Percentiles rank a stretch among this genome's conserved stretches.
Conservation (phyloP, 2,329 filamentous ascomycete species). For the Orbilia oligospora region DNA sequence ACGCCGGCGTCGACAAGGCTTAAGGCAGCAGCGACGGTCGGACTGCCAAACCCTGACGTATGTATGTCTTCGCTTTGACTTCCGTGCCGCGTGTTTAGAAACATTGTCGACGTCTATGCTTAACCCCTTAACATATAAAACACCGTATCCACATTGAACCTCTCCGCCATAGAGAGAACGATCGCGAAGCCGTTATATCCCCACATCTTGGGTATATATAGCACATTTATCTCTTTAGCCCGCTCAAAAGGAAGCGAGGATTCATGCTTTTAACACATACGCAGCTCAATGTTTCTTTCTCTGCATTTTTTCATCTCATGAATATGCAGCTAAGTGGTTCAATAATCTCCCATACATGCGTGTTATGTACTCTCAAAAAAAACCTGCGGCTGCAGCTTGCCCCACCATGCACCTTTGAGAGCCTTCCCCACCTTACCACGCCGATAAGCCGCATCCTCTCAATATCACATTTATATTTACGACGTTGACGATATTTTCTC, state of each 20-base stretch:
- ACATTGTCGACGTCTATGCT: conserved; percentile 29
- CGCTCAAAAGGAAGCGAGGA: conserved; percentile 4
- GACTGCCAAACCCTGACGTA: conserved; percentile 33
- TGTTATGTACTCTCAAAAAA: not conserved
- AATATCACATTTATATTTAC: conserved; percentile 54
- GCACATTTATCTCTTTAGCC: not conserved
- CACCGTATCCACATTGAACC: conserved; percentile 21
- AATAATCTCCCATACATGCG: conserved; percentile 30
- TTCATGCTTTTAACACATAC: not conserved
- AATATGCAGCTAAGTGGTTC: conserved; percentile 34
- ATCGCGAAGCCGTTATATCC: not conserved
- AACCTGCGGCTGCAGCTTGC: conserved; percentile 12
- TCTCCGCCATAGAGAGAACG: conserved; percentile 5
- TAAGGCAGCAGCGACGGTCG: conserved; percentile 48
- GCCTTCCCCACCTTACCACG: conserved; percentile 31
- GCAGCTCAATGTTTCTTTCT: not conserved
- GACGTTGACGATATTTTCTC: conserved; percentile 71
- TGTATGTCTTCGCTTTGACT: conserved; percentile 42
- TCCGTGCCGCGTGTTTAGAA: conserved; percentile 41
- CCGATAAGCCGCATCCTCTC: conserved; percentile 24
- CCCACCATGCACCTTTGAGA: conserved; percentile 33
- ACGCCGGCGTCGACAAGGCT: conserved; percentile 25
- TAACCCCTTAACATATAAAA: conserved; percentile 29
- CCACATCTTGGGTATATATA: conserved; percentile 3
- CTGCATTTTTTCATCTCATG: conserved; percentile 32